Evolutionary conservation across 2,329 filamentous ascomycete genomes (phyloP).

Genomic region (Penicillium sp.): DNA sequence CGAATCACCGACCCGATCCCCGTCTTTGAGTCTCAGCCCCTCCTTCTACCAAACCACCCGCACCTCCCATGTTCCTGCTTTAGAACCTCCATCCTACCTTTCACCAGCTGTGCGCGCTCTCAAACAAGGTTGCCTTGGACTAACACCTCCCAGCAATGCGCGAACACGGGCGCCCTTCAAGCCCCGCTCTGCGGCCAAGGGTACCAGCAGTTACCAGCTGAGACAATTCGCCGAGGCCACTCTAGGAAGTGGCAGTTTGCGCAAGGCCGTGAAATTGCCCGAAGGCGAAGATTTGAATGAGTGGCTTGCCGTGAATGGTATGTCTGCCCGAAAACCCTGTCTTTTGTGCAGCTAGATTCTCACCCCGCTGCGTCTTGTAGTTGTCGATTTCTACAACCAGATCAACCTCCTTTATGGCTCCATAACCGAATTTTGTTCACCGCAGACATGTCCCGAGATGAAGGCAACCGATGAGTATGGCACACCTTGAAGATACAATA

Average conservation of each 20-base stretch:
- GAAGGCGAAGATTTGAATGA: conserved; percentile 98
- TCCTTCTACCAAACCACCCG: conserved; percentile 35
- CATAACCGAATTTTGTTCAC: conserved; percentile 98
- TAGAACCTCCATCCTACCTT: conserved; percentile 36
- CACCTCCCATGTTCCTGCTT: conserved; percentile 28
- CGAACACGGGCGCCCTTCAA: conserved; percentile 89
- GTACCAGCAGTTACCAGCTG: conserved; percentile 87
- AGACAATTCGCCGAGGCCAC: conserved; percentile 98
- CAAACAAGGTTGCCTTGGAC: conserved; percentile 41
- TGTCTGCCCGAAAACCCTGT: conserved; percentile 24
- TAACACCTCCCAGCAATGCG: conserved; percentile 66
- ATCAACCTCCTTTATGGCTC: conserved; percentile 98
- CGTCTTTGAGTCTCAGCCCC: conserved; percentile 23
- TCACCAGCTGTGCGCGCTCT: conserved; percentile 37
- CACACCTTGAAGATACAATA: background rate
- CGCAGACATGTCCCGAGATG: conserved; percentile 97
- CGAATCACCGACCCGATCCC: conserved; percentile 18
- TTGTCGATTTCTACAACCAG: conserved; percentile 99
- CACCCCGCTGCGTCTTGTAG: conserved; percentile 48
- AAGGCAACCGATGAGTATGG: conserved; percentile 97
- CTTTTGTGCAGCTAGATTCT: background rate
- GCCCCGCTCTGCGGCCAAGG: conserved; percentile 78
- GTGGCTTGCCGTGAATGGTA: conserved; percentile 97
- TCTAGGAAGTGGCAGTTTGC: conserved; percentile 86
- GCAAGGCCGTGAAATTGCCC: conserved; percentile 94